Evolutionary conservation across 2,329 filamentous ascomycete species (phyloP).

Genomic region (Mycosphaerella arachidis): DNA sequence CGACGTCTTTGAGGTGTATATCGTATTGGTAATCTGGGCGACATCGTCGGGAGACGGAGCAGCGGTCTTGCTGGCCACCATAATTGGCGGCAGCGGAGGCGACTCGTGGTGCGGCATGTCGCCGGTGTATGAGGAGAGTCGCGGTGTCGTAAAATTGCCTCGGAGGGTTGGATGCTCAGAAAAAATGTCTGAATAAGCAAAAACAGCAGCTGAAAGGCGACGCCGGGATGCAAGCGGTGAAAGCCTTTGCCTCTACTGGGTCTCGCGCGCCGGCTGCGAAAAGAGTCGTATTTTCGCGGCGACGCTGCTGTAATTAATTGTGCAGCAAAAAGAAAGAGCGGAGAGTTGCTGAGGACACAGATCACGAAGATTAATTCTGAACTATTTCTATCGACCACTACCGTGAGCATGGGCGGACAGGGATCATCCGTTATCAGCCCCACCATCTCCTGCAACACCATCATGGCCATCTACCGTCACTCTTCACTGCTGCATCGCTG

Average conservation of each 20-base stretch:
- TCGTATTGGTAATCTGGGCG: constrained; percentile 38
- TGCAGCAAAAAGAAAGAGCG: not conserved
- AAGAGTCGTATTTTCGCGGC: not conserved
- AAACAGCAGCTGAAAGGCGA: not conserved
- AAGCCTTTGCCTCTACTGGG: not conserved
- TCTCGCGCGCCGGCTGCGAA: not conserved
- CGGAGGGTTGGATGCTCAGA: not conserved
- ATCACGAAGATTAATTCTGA: not conserved
- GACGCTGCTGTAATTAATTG: not conserved
- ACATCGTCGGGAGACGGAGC: constrained; percentile 47
- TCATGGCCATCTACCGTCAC: no score
- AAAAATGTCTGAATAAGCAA: not conserved
- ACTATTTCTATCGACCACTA: no score
- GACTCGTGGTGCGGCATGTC: constrained; percentile 49
- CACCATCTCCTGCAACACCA: no score
- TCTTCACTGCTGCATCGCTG: no score
- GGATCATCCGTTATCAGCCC: no score
- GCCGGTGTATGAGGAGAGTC: not conserved
- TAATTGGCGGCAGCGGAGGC: constrained; percentile 45
- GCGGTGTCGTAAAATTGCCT: not conserved
- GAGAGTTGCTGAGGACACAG: not conserved
- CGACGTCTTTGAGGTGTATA: constrained; percentile 50
- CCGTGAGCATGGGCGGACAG: no score
- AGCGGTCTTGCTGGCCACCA: constrained; percentile 43
- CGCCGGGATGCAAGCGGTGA: not conserved